Percentiles rank a stretch among this genome's conserved stretches.
phyloP scores from a whole-genome alignment of 2,329 filamentous ascomycete species.

The Colletotrichum sp. region DNA sequence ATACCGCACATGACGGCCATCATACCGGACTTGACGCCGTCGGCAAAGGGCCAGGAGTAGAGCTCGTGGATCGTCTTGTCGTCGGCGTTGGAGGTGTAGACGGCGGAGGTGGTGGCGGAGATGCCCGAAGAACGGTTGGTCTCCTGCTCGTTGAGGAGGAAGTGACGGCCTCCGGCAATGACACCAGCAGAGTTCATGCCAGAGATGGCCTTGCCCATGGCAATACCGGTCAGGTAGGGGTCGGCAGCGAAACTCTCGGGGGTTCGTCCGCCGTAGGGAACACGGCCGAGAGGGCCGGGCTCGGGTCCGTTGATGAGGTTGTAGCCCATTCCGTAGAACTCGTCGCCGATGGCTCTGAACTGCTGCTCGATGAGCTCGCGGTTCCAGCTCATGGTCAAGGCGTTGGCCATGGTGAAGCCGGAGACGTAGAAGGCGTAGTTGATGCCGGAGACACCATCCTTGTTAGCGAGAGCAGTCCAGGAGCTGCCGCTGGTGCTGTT shows the following conservation, averaged over 20 bases:
- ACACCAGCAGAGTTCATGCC: conserved; percentile 64
- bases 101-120: conserved; percentile 57
- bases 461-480: conserved; percentile 8
- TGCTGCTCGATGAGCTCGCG: conserved; percentile 18
- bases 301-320: conserved; percentile 21
- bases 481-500: conserved; percentile 1
- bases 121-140: conserved; percentile 60
- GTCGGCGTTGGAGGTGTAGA: conserved; percentile 52
- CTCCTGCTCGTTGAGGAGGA: conserved; percentile 67
- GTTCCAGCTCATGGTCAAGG: conserved; percentile 26
- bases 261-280: conserved; percentile 61
- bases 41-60: conserved; percentile 44
- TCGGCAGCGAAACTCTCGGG: conserved; percentile 66
- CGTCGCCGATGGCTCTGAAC: conserved; percentile 19
- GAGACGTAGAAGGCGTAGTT: conserved; percentile 25
- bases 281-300: conserved; percentile 36
- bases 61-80: conserved; percentile 34
- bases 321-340: conserved; percentile 23
- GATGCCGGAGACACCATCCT: conserved; percentile 23
- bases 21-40: conserved; percentile 59
- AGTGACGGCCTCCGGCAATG: conserved; percentile 64
- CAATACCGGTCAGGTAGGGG: conserved; percentile 60
- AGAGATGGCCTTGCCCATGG: conserved; percentile 56
- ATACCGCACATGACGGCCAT: conserved; percentile 60
- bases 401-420: conserved; percentile 21